Evolutionary conservation across 202 grass and related monocot genomes (phyloP), one percentile per base, ranked within the genome.

Genomic region (Miscanthus sacchariflorus): DNA sequence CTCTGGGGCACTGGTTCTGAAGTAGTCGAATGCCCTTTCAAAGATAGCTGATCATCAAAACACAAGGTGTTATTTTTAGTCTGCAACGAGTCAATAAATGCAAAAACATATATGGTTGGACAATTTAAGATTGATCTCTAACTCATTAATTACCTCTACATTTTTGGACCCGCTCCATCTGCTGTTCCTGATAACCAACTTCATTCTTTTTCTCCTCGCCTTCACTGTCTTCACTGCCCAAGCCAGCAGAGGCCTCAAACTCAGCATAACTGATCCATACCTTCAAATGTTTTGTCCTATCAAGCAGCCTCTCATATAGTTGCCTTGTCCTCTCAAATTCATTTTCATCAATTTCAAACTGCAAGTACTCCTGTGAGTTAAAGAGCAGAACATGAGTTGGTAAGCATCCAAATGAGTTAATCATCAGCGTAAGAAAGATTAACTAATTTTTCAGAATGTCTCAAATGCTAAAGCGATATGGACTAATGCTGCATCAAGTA

Each of bases 251-350:
- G 74, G 92, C 94, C 85, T 96, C 91, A 28, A 99, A 96, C 46
- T 96, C 93, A n/a, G 96, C 96, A 86, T 85, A 99, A 68, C 96
- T 99, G 56, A 99, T 87, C 94, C 96, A 99, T 67, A 96, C 94
- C 85, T 99, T 96, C 81, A 95, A 77, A 84, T 99, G 94, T 68
- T 91, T 94, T 24, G 96, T 95, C 88, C 94, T 89, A 83, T 96
- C 94, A 85, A 99, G 89, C 56, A 99, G 65, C 69, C 92, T 89
- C 25, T 99, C 92, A 42, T 99, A 99, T 6, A 99, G 66, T 64
- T 93, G 87, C 61, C 96, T 93, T 64, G 92, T 84, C 80, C 88
- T 89, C 77, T 92, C 88, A 61, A 91, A 90, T 79, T 95, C 91
- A 79, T 44, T 80, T 87, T 96, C 94, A 45, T 93, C 87, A 85